A percentile compares a stretch with the other conserved stretches of the same genome.
Conservation (phyloP, 768 basidiomycete species). For the Boletus pseudo-olivaceus region DNA sequence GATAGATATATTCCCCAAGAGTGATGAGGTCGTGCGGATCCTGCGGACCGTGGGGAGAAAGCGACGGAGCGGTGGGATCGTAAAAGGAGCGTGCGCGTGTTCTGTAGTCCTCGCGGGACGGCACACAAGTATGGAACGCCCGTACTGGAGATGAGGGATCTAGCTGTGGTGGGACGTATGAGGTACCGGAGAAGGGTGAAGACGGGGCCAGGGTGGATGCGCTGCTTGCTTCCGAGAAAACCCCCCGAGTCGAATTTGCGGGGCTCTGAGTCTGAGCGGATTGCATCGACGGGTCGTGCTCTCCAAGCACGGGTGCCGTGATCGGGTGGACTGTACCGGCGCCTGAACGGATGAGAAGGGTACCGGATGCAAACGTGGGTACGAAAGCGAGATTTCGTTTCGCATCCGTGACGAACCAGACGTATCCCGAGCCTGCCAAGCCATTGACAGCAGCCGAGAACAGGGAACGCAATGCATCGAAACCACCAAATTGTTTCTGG, state of each 20-base stretch:
- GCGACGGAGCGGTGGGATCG: slow-evolving; percentile 16
- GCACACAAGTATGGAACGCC: slow-evolving; percentile 26
- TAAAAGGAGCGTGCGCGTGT: slow-evolving; percentile 26
- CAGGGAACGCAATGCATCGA: slow-evolving; percentile 67
- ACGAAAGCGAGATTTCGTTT: slow-evolving; percentile 63
- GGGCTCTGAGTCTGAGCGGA: not conserved
- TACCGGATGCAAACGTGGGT: slow-evolving; percentile 87
- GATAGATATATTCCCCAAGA: slow-evolving; percentile 59
- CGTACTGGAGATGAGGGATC: slow-evolving; percentile 31
- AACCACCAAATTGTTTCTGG: slow-evolving; percentile 52
- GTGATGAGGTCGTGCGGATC: slow-evolving; percentile 24
- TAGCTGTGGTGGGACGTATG: slow-evolving; percentile 27
- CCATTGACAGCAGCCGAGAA: slow-evolving; percentile 75
- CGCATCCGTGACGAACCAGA: slow-evolving; percentile 83
- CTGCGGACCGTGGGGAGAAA: slow-evolving; percentile 6
- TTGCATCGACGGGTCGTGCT: not conserved
- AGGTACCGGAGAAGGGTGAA: slow-evolving; percentile 44
- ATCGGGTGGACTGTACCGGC: slow-evolving; percentile 30
- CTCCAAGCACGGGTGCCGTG: slow-evolving; percentile 30
- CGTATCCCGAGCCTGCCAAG: slow-evolving; percentile 75
- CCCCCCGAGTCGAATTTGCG: slow-evolving; percentile 15
- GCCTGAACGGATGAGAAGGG: slow-evolving; percentile 72
- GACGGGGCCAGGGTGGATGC: slow-evolving; percentile 27
- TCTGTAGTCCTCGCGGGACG: slow-evolving; percentile 2
- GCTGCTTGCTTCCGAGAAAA: slow-evolving; percentile 26